Conservation (phyloP, 768 basidiomycete genomes). For the Trametes villosa region DNA sequence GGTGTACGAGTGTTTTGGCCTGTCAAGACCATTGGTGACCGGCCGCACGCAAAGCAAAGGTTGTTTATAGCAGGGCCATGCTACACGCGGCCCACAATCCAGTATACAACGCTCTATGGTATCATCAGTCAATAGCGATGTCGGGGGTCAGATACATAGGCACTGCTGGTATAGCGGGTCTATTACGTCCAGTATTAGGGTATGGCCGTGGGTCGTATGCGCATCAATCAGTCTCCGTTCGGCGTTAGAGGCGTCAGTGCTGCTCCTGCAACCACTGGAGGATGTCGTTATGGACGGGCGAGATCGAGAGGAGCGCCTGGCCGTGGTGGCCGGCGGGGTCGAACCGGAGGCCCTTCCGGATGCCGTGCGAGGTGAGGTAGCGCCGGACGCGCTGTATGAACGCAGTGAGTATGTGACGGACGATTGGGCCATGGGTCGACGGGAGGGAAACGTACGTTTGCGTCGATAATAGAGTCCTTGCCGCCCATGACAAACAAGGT, state of each 20-base stretch:
- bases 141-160: neutral
- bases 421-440: neutral
- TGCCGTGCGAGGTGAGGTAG: slow-evolving; percentile 78
- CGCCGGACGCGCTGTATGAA: slow-evolving; percentile 62
- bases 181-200: neutral
- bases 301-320: slow-evolving; percentile 56
- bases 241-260: neutral
- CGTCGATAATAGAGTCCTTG: slow-evolving; percentile 77
- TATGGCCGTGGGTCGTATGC: neutral
- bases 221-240: neutral
- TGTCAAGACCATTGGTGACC: too few relatives aligned
- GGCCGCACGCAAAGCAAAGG: too few relatives aligned
- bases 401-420: neutral
- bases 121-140: neutral
- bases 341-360: slow-evolving; percentile 66
- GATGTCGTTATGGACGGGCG: slow-evolving; percentile 58
- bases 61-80: too few relatives aligned
- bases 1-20: neutral
- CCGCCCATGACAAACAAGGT: slow-evolving; percentile 83
- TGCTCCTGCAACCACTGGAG: slow-evolving; percentile 60
- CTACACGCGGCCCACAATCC: neutral
- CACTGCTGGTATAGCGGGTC: neutral
- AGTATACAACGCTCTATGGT: too few relatives aligned
- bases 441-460: slow-evolving; percentile 51
- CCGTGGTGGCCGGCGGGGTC: slow-evolving; percentile 69